These are phyloP conservation scores for Musa troglodytarum DNA, from an alignment of 176 grass and related monocot species.

Conservation along the genomic window DNA sequence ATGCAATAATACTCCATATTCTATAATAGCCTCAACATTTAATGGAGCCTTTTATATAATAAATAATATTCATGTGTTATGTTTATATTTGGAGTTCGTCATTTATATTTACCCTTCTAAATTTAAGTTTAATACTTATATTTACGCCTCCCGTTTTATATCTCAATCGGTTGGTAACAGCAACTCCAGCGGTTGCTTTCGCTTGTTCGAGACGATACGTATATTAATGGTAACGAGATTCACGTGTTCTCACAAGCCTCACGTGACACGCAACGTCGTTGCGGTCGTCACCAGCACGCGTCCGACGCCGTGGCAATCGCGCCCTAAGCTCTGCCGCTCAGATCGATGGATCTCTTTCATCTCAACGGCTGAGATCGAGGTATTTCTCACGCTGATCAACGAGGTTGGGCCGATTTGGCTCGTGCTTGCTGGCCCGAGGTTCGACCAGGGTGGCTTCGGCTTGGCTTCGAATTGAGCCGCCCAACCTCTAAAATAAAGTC, in stretches of 20 bases:
- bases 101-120: no score
- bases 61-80: no score
- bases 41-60: no score
- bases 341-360: neutral
- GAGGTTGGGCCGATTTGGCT: neutral
- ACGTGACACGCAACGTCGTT: neutral
- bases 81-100: no score
- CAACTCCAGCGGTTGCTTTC: no score
- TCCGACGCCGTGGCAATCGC: neutral
- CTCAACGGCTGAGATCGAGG: neutral
- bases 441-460: no score
- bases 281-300: neutral
- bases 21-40: no score
- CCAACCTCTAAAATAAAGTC: neutral
- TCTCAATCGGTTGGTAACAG: no score
- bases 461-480: neutral
- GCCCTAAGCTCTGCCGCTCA: neutral
- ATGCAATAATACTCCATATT: no score
- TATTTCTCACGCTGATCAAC: neutral
- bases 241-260: slow-evolving; percentile 5
- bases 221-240: neutral
- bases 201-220: neutral
- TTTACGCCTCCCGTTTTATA: no score
- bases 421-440: no score
- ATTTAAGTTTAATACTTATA: no score